Evolutionary conservation across 768 basidiomycete genomes (phyloP).

Genomic region (Suillus lakei): DNA sequence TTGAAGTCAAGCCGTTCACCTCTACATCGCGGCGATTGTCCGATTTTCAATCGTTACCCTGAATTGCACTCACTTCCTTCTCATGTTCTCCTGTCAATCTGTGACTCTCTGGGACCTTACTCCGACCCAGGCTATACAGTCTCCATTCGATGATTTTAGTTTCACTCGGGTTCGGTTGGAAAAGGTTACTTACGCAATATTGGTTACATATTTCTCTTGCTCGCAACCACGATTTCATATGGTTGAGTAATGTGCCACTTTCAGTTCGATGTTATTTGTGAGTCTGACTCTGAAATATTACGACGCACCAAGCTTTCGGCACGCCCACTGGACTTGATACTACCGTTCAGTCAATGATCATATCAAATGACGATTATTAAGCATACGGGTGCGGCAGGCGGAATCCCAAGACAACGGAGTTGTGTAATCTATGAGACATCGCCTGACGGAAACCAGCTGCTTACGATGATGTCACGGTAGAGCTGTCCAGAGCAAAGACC

Average conservation of each 20-base stretch:
- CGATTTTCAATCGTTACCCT: neutral
- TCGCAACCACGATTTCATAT: too few species aligned
- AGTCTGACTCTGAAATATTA: neutral
- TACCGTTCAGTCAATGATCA: neutral
- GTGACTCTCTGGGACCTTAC: neutral
- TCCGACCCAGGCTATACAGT: too few species aligned
- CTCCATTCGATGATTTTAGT: too few species aligned
- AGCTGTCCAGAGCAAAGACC: neutral
- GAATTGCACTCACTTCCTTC: too few species aligned
- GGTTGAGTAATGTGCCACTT: neutral
- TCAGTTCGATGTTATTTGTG: neutral
- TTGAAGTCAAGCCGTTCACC: neutral
- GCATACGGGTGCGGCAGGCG: neutral
- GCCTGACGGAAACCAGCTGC: neutral
- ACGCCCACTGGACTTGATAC: neutral
- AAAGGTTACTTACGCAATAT: neutral
- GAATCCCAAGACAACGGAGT: neutral
- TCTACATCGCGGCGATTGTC: neutral
- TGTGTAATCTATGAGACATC: neutral
- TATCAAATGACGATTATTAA: neutral
- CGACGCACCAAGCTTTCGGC: neutral
- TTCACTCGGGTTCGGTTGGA: neutral
- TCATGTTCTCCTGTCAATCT: neutral
- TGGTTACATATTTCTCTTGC: neutral
- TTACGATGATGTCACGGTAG: neutral